Evolutionary conservation across 2,329 filamentous ascomycete genomes (phyloP).

Genomic region (Camillea tinctor): DNA sequence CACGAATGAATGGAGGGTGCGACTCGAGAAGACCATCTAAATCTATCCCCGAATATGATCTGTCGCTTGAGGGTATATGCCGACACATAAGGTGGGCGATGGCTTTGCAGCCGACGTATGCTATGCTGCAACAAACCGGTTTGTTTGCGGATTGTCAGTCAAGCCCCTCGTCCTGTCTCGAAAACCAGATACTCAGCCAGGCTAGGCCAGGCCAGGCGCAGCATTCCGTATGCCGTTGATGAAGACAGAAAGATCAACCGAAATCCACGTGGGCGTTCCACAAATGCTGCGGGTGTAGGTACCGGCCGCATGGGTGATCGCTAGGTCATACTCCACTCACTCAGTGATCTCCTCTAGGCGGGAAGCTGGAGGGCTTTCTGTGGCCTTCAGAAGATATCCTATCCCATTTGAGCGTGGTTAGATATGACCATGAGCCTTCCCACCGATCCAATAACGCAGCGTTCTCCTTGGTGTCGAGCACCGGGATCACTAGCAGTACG

Average conservation of each 20-base stretch:
- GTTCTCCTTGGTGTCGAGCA: conserved; percentile 68
- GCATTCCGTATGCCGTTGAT: conserved; percentile 23
- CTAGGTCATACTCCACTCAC: conserved; percentile 8
- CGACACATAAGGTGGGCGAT: conserved; percentile 16
- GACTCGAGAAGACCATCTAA: background rate
- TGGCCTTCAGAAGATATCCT: conserved; percentile 66
- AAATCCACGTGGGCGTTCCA: conserved; percentile 13
- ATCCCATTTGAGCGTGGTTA: conserved; percentile 74
- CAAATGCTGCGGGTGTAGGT: conserved; percentile 7
- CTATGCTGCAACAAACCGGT: conserved; percentile 27
- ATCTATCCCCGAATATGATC: background rate
- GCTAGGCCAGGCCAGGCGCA: conserved; percentile 18
- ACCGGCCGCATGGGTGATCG: conserved; percentile 7
- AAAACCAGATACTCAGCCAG: conserved; percentile 18
- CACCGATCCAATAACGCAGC: conserved; percentile 66
- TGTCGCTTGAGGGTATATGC: conserved; percentile 5
- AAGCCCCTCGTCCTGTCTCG: conserved; percentile 21
- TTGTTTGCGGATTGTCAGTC: conserved; percentile 22
- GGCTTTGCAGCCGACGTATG: conserved; percentile 22
- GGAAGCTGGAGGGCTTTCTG: conserved; percentile 72
- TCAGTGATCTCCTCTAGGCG: conserved; percentile 57
- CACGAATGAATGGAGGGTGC: background rate
- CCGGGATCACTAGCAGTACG: conserved; percentile 61
- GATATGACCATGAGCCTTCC: conserved; percentile 81
- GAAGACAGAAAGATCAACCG: conserved; percentile 32